Evolutionary conservation across 2,329 filamentous ascomycete genomes (phyloP), one percentile per base, ranked within the genome.

Genomic region (Colletotrichum tanaceti): DNA sequence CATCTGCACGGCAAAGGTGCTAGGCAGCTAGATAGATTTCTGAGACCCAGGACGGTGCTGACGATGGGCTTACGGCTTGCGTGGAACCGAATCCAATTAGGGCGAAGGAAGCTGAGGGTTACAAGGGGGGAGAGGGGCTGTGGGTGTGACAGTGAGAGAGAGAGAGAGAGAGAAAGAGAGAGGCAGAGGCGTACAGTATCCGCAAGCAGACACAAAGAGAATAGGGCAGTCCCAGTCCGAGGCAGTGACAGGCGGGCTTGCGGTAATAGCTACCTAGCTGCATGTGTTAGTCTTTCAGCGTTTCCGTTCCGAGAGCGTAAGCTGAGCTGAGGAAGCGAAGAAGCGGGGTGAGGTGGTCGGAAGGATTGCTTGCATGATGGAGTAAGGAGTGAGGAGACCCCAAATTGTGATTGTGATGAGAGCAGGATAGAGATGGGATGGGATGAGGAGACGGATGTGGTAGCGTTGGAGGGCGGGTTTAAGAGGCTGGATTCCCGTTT

Each of bases 281-380:
- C 54, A 35, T 49, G 39, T 55, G 60, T 22, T 64, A 41, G 60
- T 28, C 35, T 32, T 52, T 57, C 32, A n/a, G 32, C 54, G 44
- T 43, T 68, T 65, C 60, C 65, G 65, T 68, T 65, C 60, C 65
- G 65, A 68, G 65, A 68, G 39, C 39, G 43, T 65, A 60, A 61
- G 65, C 55, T 57, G 49, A 43, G 35, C n/a, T n/a, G n/a, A n/a
- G n/a, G 32, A 32, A 41, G 61, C 41, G 60, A 32, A n/a, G 20
- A 20, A 55, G 61, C 32, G 54, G 41, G 50, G 49, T 54, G 59
- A 43, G 35, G 35, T 49, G 64, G 38, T 39, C 35, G 49, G 65
- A 58, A 68, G 60, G 65, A 63, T 64, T 24, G 65, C 52, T 44
- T 43, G 22, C 24, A 38, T 58, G 50, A 32, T 57, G 46, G 20